phyloP scores from a whole-genome alignment of 1,284 basidiomycete genomes.

The Mycosarcoma maydis region DNA sequence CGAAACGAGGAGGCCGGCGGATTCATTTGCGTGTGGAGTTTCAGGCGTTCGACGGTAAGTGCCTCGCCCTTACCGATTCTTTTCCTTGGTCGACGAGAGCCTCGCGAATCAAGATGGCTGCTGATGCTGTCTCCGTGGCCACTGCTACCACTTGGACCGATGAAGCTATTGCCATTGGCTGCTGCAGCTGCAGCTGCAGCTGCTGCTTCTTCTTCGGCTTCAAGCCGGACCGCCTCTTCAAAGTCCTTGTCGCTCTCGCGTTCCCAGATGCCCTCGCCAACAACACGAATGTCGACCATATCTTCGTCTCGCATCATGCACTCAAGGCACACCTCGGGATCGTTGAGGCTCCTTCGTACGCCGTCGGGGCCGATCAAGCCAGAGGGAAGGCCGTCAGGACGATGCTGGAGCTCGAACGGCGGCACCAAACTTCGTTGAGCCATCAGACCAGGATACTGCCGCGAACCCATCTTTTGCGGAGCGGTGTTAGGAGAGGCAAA shows the following conservation, averaged over 20 bases:
- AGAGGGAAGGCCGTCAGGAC: conserved; percentile 60
- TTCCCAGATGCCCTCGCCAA: conserved; percentile 87
- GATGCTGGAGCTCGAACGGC: conserved; percentile 65
- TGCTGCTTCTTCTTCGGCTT: conserved; percentile 69
- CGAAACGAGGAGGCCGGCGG: conserved; percentile 71
- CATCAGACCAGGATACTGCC: conserved; percentile 61
- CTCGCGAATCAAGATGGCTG: conserved; percentile 35
- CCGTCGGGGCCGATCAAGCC: conserved; percentile 60
- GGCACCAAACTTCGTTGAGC: conserved; percentile 63
- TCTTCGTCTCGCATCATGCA: conserved; percentile 99
- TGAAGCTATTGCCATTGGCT: conserved; percentile 2
- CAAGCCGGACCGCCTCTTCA: conserved; percentile 79
- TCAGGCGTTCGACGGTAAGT: conserved; percentile 72
- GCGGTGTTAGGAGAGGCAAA: conserved; percentile 40
- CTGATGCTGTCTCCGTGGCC: conserved; percentile 28
- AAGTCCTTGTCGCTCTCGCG: conserved; percentile 85
- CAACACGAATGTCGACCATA: conserved; percentile 93
- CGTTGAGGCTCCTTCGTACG: conserved; percentile 57
- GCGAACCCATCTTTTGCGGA: conserved; percentile 33
- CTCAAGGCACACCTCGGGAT: conserved; percentile 87
- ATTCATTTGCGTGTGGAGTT: conserved; percentile 82
- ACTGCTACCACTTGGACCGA: conserved; percentile 12
- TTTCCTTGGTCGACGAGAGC: conserved; percentile 71
- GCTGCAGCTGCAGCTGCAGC: too few relatives aligned
- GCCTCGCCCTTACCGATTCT: conserved; percentile 66